Conservation (phyloP, 2,329 filamentous ascomycete genomes). For the Fonsecaea pugnacius region DNA sequence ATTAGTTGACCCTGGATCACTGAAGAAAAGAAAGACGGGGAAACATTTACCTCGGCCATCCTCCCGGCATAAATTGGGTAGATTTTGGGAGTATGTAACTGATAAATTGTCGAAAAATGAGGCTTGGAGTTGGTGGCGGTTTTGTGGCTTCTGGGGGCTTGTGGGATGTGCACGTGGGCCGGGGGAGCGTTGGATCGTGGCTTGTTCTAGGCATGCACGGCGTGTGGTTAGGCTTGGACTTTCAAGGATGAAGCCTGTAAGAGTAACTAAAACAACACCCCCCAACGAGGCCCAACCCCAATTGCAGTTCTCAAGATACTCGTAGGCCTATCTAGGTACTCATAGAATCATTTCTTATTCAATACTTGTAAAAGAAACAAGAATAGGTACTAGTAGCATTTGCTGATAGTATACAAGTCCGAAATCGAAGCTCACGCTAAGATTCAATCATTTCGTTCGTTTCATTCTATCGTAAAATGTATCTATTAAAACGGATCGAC, state of each 20-base stretch:
- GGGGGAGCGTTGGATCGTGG: too few species aligned
- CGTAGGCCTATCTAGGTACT: too few species aligned
- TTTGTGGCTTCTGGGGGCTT: neutral
- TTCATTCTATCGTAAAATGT: neutral
- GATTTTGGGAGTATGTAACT: neutral
- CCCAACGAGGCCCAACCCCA: too few species aligned
- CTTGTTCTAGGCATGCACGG: neutral
- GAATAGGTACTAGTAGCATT: too few species aligned
- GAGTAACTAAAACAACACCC: too few species aligned
- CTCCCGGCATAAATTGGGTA: slow-evolving; percentile 24
- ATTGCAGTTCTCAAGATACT: too few species aligned
- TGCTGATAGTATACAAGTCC: neutral
- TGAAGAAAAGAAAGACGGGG: slow-evolving; percentile 9
- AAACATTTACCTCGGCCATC: slow-evolving; percentile 26
- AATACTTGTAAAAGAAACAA: too few species aligned
- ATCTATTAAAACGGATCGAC: neutral
- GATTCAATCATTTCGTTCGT: neutral
- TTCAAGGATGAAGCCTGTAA: too few species aligned
- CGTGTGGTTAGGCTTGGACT: too few species aligned
- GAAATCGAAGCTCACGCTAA: neutral
- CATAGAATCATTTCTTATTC: too few species aligned
- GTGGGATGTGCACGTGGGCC: too few species aligned
- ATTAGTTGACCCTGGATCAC: neutral
- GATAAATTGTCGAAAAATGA: neutral
- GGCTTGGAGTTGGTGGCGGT: neutral